Base-by-base conservation (phyloP, 139 green algal species). In the Microglena sp. region DNA sequence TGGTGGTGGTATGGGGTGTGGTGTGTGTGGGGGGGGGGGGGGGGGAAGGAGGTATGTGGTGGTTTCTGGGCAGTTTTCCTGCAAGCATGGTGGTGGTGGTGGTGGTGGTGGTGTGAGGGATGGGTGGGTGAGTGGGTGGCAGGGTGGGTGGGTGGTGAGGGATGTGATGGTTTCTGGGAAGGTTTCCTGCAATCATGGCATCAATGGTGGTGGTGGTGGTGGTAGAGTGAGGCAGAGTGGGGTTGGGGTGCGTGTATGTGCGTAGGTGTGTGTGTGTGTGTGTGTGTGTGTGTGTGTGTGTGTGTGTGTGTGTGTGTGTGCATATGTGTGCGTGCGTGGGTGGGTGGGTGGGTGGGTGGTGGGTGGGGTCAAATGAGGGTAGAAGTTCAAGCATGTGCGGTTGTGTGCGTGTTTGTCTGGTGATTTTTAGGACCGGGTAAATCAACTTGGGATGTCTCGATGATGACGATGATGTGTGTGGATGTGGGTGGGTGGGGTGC, bases 1-100 rank as follows among this genome's bases (percentile, higher is more conserved):
- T n/a, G n/a, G n/a, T n/a, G n/a, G n/a, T n/a, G n/a, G n/a, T n/a
- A n/a, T n/a, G n/a, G n/a, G n/a, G n/a, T n/a, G n/a, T n/a, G n/a
- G n/a, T n/a, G n/a, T n/a, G n/a, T n/a, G n/a, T n/a, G n/a, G n/a
- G n/a, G n/a, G n/a, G n/a, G n/a, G n/a, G n/a, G n/a, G n/a, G n/a
- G n/a, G n/a, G n/a, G n/a, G n/a, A n/a, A n/a, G n/a, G n/a, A n/a
- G n/a, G n/a, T n/a, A n/a, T n/a, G 87, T 71, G 2, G 92, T 26
- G 1, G 67, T 62, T 35, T 61, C 28, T 1, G 84, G 82, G 57
- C 72, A 84, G 21, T 5, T 15, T n/a, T n/a, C n/a, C n/a, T n/a
- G n/a, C n/a, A n/a, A n/a, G n/a, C n/a, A n/a, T n/a, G n/a, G n/a
- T n/a, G n/a, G n/a, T n/a, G n/a, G n/a, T n/a, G n/a, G n/a, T n/a